Evolutionary conservation across 495 filamentous ascomycete genomes (phyloP).

Genomic region (Aspergillus avenaceus): DNA sequence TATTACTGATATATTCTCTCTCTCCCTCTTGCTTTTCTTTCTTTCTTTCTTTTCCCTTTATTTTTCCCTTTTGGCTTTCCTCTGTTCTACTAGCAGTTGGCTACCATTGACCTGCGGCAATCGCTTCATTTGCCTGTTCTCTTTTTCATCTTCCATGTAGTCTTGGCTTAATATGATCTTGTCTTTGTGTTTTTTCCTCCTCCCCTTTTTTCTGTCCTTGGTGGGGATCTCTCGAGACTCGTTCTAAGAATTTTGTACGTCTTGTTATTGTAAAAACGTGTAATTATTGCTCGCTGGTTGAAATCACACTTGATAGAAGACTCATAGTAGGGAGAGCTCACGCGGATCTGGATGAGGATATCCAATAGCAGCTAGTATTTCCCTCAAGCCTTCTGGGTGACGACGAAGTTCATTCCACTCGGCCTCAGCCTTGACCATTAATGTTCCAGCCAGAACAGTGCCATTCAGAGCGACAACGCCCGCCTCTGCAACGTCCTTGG

Average conservation of each 20-base stretch:
- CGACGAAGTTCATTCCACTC: slow-evolving; percentile 64
- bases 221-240: too few relatives aligned
- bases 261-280: background rate
- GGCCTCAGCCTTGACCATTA: slow-evolving; percentile 69
- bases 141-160: background rate
- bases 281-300: background rate
- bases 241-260: background rate
- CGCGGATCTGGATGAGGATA: slow-evolving; percentile 36
- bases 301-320: background rate
- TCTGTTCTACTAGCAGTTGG: too few relatives aligned
- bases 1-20: too few relatives aligned
- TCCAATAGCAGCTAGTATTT: slow-evolving; percentile 58
- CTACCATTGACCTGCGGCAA: background rate
- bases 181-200: background rate
- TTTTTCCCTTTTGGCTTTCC: too few relatives aligned
- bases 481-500: slow-evolving; percentile 35
- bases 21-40: too few relatives aligned
- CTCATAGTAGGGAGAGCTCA: slow-evolving; percentile 20
- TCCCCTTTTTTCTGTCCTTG: background rate
- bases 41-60: too few relatives aligned
- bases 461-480: slow-evolving; percentile 69
- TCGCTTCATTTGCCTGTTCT: background rate
- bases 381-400: slow-evolving; percentile 46
- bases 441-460: slow-evolving; percentile 73
- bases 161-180: background rate